Evolutionary conservation across 1,284 basidiomycete species (phyloP), one percentile per base, ranked within the genome.

Genomic region (Ceratobasidium sp.): DNA sequence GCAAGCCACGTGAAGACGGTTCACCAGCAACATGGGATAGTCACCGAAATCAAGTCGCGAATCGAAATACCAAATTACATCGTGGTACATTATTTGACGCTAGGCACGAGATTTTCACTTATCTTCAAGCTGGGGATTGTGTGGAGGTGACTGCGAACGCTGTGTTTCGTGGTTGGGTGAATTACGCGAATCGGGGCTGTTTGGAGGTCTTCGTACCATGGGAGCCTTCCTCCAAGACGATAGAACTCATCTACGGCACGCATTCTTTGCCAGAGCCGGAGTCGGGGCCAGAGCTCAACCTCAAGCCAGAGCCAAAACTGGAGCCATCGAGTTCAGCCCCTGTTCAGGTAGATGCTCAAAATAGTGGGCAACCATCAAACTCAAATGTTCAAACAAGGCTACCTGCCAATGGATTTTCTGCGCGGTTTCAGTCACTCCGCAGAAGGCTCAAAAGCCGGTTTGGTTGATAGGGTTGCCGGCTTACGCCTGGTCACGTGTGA

Each of bases 201-300:
- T 27, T 62, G 17, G 36, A 45, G 15, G 22, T 62, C 22, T 62
- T 62, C 41, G n/a, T 44, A 9, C 59, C 17, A 1, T 62, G 59
- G 59, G 59, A 45, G 59, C 59, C 59, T 62, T 62, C 59, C 15
- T 44, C 59, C 6, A 33, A 62, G 9, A 62, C 45, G 59, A 62
- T 62, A 41, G 45, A 45, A 27, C 36, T 62, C 36, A 47, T 62
- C 45, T 62, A 62, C 27, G 4, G 22, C 36, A 11, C 36, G 11
- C 36, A 4, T 41, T 41, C 36, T 11, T 5, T 5, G 11, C 36
- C 36, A 41, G 36, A 4, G 36, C 36, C 11, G 11, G 11, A 4
- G 36, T 11, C 36, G 11, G 11, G 6, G 11, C 36, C 11, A 41
- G 36, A 4, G n/a, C n/a, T n/a, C n/a, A n/a, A n/a, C n/a, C n/a